Percentiles rank a stretch among this genome's conserved stretches.
Conservation (phyloP, 2,329 filamentous ascomycete species). For the Thermochaetoides dissita region DNA sequence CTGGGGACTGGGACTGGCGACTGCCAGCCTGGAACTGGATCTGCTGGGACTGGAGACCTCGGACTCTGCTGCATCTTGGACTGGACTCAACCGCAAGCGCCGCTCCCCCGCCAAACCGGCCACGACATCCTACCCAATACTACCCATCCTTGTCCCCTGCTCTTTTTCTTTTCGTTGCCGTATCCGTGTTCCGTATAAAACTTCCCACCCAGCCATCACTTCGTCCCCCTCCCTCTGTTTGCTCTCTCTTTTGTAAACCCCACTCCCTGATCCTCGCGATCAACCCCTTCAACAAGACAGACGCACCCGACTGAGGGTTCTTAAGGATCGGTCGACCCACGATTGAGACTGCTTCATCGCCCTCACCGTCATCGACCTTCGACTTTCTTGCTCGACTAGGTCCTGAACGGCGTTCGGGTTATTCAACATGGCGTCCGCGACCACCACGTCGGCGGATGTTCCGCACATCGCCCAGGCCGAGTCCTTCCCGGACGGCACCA, state of each 20-base stretch:
- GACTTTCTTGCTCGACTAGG: slow-evolving; percentile 1
- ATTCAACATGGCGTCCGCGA: slow-evolving; percentile 24
- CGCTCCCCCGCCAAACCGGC: too few relatives aligned
- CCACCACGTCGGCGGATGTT: slow-evolving; percentile 17
- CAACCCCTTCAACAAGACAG: too few relatives aligned
- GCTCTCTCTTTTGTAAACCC: not conserved
- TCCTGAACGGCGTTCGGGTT: slow-evolving; percentile 2
- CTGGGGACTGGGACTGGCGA: too few relatives aligned
- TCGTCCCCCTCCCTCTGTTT: not conserved
- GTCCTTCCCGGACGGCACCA: slow-evolving; percentile 38
- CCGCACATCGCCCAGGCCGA: slow-evolving; percentile 23
- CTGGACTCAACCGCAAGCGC: too few relatives aligned
- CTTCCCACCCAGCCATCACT: slow-evolving; percentile 3
- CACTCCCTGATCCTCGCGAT: slow-evolving; percentile 2
- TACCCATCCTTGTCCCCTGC: slow-evolving; percentile 5
- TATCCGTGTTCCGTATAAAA: slow-evolving; percentile 11
- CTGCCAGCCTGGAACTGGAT: too few relatives aligned
- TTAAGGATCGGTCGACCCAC: too few relatives aligned
- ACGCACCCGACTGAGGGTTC: slow-evolving; percentile 2
- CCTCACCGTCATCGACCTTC: slow-evolving; percentile 3
- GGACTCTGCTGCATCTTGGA: too few relatives aligned
- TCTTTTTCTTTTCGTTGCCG: not conserved
- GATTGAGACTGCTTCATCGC: not conserved
- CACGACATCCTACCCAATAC: slow-evolving; percentile 6
- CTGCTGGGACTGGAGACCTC: too few relatives aligned